Conservation (phyloP, 108 stramenopile genomes). For the Epithemia pelagica region DNA sequence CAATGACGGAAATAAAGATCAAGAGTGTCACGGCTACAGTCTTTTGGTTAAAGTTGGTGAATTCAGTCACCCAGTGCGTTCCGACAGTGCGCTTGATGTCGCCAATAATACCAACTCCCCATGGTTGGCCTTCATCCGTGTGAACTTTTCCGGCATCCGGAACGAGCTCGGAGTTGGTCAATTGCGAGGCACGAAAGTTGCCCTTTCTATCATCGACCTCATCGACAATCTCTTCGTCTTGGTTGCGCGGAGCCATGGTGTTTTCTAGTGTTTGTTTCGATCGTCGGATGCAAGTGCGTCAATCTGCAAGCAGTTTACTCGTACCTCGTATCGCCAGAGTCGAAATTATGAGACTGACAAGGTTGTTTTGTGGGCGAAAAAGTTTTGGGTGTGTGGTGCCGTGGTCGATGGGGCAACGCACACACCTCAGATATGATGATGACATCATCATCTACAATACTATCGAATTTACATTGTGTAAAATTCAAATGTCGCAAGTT, state of each 20-base stretch:
- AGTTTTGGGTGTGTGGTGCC: too few species aligned
- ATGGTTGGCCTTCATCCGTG: conserved; percentile 14
- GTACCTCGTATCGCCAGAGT: too few species aligned
- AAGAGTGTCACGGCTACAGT: conserved; percentile 26
- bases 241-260: not conserved
- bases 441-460: too few species aligned
- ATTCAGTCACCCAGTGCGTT: conserved; percentile 30
- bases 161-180: not conserved
- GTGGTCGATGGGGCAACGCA: too few species aligned
- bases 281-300: too few species aligned
- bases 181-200: not conserved
- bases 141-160: conserved; percentile 10
- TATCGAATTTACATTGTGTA: too few species aligned
- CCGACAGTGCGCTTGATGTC: conserved; percentile 27
- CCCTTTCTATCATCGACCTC: not conserved
- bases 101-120: conserved; percentile 34
- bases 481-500: too few species aligned
- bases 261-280: not conserved
- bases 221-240: not conserved
- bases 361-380: too few species aligned
- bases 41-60: conserved; percentile 45
- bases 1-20: conserved; percentile 30
- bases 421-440: too few species aligned
- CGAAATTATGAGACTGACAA: too few species aligned
- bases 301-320: conserved; percentile 7